phyloP scores from a whole-genome alignment of 106 monocot genomes.

The Dendrobium officinale region DNA sequence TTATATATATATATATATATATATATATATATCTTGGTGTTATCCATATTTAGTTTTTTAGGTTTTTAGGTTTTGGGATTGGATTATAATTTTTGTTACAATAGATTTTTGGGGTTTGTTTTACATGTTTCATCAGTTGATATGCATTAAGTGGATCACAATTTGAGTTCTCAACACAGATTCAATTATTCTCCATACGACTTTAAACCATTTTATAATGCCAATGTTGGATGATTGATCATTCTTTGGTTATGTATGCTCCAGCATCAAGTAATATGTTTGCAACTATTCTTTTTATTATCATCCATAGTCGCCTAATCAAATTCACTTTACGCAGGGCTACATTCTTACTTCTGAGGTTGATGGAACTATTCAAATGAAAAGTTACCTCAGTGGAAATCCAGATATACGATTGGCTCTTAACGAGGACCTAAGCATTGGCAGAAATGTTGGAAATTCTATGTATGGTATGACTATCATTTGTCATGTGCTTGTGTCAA shows the following conservation, averaged over 20 bases:
- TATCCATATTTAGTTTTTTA: background rate
- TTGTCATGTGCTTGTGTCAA: background rate
- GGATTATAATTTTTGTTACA: background rate
- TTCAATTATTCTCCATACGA: background rate
- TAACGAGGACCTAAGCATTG: conserved; percentile 93
- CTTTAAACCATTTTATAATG: background rate
- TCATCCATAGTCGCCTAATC: background rate
- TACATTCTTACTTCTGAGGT: conserved; percentile 98
- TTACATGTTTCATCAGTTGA: background rate
- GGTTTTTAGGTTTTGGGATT: background rate
- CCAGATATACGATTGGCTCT: conserved; percentile 96
- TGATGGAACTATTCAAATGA: conserved; percentile 99
- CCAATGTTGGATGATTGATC: background rate
- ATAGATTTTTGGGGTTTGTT: background rate
- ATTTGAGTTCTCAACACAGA: background rate
- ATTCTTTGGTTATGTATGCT: background rate
- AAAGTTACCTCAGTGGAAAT: conserved; percentile 94
- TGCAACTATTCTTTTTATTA: background rate
- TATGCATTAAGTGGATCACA: conserved; percentile 1
- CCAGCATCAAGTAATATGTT: background rate
- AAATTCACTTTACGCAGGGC: conserved; percentile 40
- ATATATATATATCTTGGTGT: background rate
- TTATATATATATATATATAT: background rate
- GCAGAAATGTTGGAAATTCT: conserved; percentile 49
- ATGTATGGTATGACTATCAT: conserved; percentile 48